Base-by-base conservation (phyloP, 1,139 yeast genomes). In the Suhomyces atakaporum region DNA sequence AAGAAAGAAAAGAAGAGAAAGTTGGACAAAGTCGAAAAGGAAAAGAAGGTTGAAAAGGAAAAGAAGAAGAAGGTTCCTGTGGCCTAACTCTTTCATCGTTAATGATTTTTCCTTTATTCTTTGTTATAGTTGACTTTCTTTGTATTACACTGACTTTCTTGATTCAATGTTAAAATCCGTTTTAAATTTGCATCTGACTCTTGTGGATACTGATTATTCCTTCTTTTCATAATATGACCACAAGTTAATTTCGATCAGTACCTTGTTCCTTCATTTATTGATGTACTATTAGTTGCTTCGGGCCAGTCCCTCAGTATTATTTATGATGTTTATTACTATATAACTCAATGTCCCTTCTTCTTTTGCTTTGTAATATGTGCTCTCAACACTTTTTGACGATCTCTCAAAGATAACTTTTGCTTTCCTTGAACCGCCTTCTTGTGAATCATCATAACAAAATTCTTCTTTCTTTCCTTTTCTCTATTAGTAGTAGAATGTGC, bases 381-480 rank as follows among this genome's bases (percentile, higher is more conserved):
- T 46, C 83, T 72, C 49, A 92, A 69, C 12, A 84, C 81, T 63
- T 81, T 85, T 62, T 89, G 97, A 62, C 89, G 81, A 63, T 92
- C 97, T 52, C 96, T 76, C 54, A 92, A 71, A 39, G 96, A 86
- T 73, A 85, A 73, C 66, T 84, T 86, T 46, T 84, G 92, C 63
- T 92, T 92, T 45, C 98, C 97, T 64, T 86, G 95, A 29, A 92
- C 97, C 35, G 87, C 81, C 53, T 80, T 79, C 70, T 92, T 92
- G 66, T 92, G 99, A 52, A 92, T 85, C 90, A 86, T 86, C 99
- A 92, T 92, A 59, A 94, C 92, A 60, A 89, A 92, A 67, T 92
- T 94, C 96, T 92, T 92, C 89, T 88, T 88, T 62, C 97, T 78
- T 14, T 90, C 95, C 79, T 92, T 92, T 63, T 94, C 97, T 64